Evolutionary conservation across 495 filamentous ascomycete species (phyloP), one percentile per base, ranked within the genome.

Genomic region (Geopyxis carbonaria): DNA sequence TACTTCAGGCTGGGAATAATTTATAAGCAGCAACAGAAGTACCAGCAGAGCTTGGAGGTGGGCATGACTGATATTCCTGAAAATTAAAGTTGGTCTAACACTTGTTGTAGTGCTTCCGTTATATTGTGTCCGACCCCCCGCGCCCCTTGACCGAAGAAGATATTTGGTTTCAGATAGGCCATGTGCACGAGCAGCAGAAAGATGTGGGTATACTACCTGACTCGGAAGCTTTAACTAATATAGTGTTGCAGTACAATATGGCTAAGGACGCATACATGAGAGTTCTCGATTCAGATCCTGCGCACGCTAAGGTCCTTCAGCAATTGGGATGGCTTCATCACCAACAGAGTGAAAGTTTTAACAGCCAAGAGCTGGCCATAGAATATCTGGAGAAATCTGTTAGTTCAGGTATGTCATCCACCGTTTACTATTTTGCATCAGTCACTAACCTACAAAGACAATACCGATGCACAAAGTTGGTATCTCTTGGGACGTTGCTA

Each of bases 91-190:
- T 51, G 44, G 61, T 65, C 48, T 60, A 43, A 27, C 18, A 24
- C 33, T 20, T n/a, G n/a, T n/a, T n/a, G 5, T 30, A 94, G 83
- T 99, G 89, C 61, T 99, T 99, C 60, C 84, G 84, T 59, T 99
- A 93, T 57, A 99, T 99, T 43, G 83, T 94, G 38, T 80, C 72
- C 41, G 83, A 93, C 32, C 91, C 89, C 14, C 89, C 89, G 6
- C 71, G 83, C 3, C 89, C 89, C 11, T 61, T 99, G 57, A 95
- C 85, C 1, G 86, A 95, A 55, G 89, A 94, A 57, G 89, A 99
- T 53, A 99, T 99, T 44, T 95, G 87, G 87, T 99, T 99, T 62
- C 89, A 99, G 58, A 95, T 99, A 48, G 89, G 89, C 18, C 89
- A 99, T 59, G 89, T 99, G 33, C 83, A 99, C 56, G 89, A 99